Base-by-base conservation (phyloP, 202 grass and related monocot species). In the Zizania palustris region DNA sequence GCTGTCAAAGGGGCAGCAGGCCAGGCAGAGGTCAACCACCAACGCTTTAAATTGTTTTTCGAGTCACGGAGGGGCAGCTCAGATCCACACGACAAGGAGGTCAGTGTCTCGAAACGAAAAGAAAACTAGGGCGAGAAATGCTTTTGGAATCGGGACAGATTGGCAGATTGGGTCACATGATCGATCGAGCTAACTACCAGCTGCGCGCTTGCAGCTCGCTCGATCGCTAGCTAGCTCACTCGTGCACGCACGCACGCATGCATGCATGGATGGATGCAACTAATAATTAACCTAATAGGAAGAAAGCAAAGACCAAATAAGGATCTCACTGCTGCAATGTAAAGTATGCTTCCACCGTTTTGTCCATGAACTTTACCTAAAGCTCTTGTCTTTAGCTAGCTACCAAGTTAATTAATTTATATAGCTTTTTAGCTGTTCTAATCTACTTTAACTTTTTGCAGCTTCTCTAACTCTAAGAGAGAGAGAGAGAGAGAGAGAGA, bases 81-180 rank as follows among this genome's bases (percentile, higher is more conserved):
- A 90, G 84, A 87, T 84, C 77, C 86, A 88, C 76, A 84, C 67
- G 77, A 90, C 88, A 90, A 90, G 80, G 80, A 51, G 42, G 84
- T 87, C 88, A 83, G 77, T 77, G 68, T 83, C 80, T 55, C 61
- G 11, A 83, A 83, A 45, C 74, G n/a, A 68, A 45, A 74, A 70
- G 28, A 73, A 61, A 74, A 75, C 15, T 57, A 69, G 75, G 37
- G 80, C 64, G 8, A 74, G 41, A 79, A 70, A 80, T 84, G 86
- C 65, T 64, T 76, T 88, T 84, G 76, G 86, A 88, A 82, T 81
- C 83, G 62, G 85, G 83, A 69, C 83, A 89, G 82, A 67, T 88
- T 84, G 86, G 76, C 81, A 70, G 76, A 80, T 71, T 76, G 86
- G 64, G 70, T 88, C 86, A 88, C 86, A 88, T 88, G 86, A 80